Base-by-base conservation (phyloP, 202 grass and related monocot species). In the Carex arenaria region DNA sequence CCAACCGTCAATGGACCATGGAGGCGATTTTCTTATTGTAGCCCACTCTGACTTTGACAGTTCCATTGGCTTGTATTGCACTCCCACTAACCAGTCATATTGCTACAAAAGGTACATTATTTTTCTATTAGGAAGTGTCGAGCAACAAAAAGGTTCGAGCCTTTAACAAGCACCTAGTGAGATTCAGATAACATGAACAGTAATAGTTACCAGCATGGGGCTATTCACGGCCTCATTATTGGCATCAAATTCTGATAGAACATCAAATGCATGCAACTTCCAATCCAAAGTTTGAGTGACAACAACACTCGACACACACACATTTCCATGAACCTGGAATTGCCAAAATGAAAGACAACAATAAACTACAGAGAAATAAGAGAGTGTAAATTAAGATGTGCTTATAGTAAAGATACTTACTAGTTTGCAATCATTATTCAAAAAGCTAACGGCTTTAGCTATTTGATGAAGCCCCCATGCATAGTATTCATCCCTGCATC, bases 381-480 rank as follows among this genome's bases (percentile, higher is more conserved):
- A 82, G 26, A 55, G 17, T 14, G 13, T 23, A 56, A 80, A 59
- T 3, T 14, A 0, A 85, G 7, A 57, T 61, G 18, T 57, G 65
- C 45, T 34, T 71, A 73, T 52, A 66, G 67, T 64, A 80, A 60
- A 81, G 38, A 63, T 82, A 80, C 93, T 86, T 92, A 99, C 96
- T 49, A 99, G 91, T 72, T 99, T 99, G 88, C 96, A 99, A 72
- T 99, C 96, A 45, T 99, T 99, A 81, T 99, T 99, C 67, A 99
- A 89, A 88, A 99, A 99, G 93, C 96, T 99, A 87, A 99, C 93
- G 65, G 96, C 96, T 91, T 99, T 99, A 42, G 96, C 86, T 88
- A 99, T 99, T 89, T 96, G 96, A 79, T 99, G 96, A 85, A 99
- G 90, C 31, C 96, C 96, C 96, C 96, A 99, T 74, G 96, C 96